Base-by-base conservation (phyloP, 1,139 yeast genomes). In the Spathaspora jeffriesii region DNA sequence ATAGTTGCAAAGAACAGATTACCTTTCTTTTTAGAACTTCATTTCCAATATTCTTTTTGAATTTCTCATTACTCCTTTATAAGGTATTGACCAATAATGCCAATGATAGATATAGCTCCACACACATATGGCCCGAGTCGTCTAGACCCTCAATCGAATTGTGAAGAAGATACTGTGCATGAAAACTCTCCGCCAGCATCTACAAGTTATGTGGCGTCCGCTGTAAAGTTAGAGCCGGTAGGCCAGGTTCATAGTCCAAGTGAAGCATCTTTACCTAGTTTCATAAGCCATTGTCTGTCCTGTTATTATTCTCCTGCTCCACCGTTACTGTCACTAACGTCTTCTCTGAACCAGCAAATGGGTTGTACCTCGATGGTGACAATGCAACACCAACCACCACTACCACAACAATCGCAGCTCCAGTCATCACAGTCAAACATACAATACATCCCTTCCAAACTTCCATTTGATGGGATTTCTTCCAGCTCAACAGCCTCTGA, bases 391-490 rank as follows among this genome's bases (percentile, higher is more conserved):
- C 18, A 40, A 15, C 40, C 36, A 27, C 25, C 20, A 44, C 27
- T 8, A 30, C 25, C 37, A 31, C 46, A 22, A 27, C 49, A n/a
- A n/a, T n/a, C 22, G 18, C 47, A 31, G 13, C 44, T 31, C 8
- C 44, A 31, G 8, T 44, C 17, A 36, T 17, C 17, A 20, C 49
- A 20, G 14, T 40, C 38, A 22, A 31, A 18, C 14, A 45, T 21
- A 15, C 50, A 41, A 31, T 37, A 40, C 11, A 14, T 28, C 40
- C 47, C 18, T 15, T 17, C 38, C 21, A 18, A 32, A 32, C 23
- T 22, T 34, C 23, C 14, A 17, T 18, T 34, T 4, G 38, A 34
- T 34, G 22, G 38, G 11, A 18, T 18, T 17, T 11, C 21, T 13
- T 17, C 23, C n/a, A 34, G 38, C 17, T 18, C 38, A 18, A 18